Conservation (phyloP, 2,329 filamentous ascomycete species). For the Monascus ruber region DNA sequence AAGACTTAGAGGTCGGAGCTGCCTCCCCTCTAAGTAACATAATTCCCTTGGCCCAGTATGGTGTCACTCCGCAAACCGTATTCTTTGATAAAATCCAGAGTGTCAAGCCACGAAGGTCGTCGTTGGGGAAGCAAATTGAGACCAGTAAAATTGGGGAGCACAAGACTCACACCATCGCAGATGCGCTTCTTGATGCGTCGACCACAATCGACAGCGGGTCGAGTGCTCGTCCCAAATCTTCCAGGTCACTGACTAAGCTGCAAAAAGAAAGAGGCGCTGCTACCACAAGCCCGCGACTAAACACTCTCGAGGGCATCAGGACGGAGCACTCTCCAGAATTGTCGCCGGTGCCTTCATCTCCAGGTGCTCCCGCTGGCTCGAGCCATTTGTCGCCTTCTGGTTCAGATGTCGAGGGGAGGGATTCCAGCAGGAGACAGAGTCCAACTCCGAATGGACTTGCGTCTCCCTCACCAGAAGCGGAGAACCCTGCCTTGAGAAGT, state of each 20-base stretch:
- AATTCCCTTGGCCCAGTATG: slow-evolving; percentile 61
- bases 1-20: slow-evolving; percentile 29
- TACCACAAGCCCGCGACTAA: slow-evolving; percentile 8
- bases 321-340: slow-evolving; percentile 15
- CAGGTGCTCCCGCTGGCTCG: slow-evolving; percentile 18
- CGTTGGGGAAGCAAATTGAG: slow-evolving; percentile 12
- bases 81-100: slow-evolving; percentile 73
- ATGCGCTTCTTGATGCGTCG: slow-evolving; percentile 83
- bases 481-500: slow-evolving; percentile 18
- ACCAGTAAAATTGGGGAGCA: slow-evolving; percentile 25
- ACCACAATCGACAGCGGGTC: slow-evolving; percentile 65
- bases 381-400: slow-evolving; percentile 21
- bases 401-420: slow-evolving; percentile 23
- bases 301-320: slow-evolving; percentile 12
- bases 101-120: slow-evolving; percentile 28
- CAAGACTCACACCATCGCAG: slow-evolving; percentile 66
- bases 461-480: slow-evolving; percentile 18
- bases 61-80: slow-evolving; percentile 74
- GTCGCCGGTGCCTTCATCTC: slow-evolving; percentile 28
- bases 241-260: slow-evolving; percentile 29
- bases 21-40: slow-evolving; percentile 53
- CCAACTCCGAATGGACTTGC: slow-evolving; percentile 17
- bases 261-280: slow-evolving; percentile 20
- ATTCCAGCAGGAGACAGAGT: slow-evolving; percentile 13
- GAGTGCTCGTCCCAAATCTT: slow-evolving; percentile 33